These are phyloP conservation scores for Lachnellula cervina DNA, from an alignment of 2,329 filamentous ascomycete genomes.

Conservation along the genomic window DNA sequence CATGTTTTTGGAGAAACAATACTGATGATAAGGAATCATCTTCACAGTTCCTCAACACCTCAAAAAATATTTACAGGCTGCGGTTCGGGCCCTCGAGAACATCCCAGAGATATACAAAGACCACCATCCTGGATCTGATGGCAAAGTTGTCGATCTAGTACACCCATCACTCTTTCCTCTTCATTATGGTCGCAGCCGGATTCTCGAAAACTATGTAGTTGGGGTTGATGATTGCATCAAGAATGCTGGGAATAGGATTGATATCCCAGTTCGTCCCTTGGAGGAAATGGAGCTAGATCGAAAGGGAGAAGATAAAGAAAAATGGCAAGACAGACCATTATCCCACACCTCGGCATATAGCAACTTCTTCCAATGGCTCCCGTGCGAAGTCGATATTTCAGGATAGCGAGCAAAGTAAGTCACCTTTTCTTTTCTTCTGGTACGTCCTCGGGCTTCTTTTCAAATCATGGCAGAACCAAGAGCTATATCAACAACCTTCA, in stretches of 20 bases:
- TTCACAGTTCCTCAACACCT: slow-evolving; percentile 26
- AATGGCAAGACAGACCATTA: slow-evolving; percentile 11
- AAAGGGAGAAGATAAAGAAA: slow-evolving; percentile 1
- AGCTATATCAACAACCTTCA: slow-evolving; percentile 45
- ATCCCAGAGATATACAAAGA: slow-evolving; percentile 47
- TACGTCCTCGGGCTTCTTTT: neutral
- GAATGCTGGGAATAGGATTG: neutral
- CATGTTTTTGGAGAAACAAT: neutral
- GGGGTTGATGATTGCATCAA: slow-evolving; percentile 23
- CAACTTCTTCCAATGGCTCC: slow-evolving; percentile 41
- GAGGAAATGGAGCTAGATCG: neutral
- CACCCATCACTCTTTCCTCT: slow-evolving; percentile 61
- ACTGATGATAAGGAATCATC: slow-evolving; percentile 28
- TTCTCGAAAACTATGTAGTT: slow-evolving; percentile 31
- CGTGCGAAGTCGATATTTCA: slow-evolving; percentile 35
- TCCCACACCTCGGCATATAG: slow-evolving; percentile 1
- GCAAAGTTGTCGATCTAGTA: slow-evolving; percentile 56
- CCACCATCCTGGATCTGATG: slow-evolving; percentile 55
- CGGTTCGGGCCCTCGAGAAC: slow-evolving; percentile 45
- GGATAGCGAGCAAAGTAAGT: slow-evolving; percentile 20
- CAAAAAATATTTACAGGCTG: slow-evolving; percentile 37
- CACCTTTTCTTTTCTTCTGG: neutral
- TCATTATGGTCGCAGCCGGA: slow-evolving; percentile 45
- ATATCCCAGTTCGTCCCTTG: slow-evolving; percentile 6
- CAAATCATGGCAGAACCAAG: slow-evolving; percentile 26